Percentiles rank a stretch among this genome's conserved stretches.
Evolutionary conservation across 805 yeast species (phyloP).

Genomic region (Lachancea meyersii): DNA sequence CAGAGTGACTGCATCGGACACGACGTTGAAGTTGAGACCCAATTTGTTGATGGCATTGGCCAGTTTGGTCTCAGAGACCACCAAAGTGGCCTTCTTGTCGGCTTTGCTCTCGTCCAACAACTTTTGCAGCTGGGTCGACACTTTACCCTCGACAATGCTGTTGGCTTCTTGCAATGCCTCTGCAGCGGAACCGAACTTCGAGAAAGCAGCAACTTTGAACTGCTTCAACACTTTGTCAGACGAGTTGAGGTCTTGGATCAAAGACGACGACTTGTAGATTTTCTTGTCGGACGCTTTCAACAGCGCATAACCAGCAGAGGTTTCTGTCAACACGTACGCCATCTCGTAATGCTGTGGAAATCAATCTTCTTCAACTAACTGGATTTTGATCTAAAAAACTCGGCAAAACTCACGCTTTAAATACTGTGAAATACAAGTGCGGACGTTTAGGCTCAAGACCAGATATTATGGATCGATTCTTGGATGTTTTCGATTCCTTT

Average conservation of each 20-base stretch:
- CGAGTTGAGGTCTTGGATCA: slow-evolving; percentile 70
- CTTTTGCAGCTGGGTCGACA: slow-evolving; percentile 72
- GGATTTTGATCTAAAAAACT: background rate
- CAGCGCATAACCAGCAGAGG: slow-evolving; percentile 98
- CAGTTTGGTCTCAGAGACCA: slow-evolving; percentile 91
- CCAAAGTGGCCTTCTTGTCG: slow-evolving; percentile 78
- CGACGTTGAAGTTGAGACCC: slow-evolving; percentile 79
- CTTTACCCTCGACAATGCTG: slow-evolving; percentile 88
- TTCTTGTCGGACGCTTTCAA: slow-evolving; percentile 97
- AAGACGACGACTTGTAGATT: slow-evolving; percentile 74
- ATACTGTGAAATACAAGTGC: background rate
- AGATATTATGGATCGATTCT: background rate
- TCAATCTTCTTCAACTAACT: slow-evolving; percentile 2
- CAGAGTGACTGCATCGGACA: slow-evolving; percentile 90
- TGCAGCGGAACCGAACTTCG: slow-evolving; percentile 91
- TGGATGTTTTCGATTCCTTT: background rate
- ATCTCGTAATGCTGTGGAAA: slow-evolving; percentile 31
- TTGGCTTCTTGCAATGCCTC: slow-evolving; percentile 94
- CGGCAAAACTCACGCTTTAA: background rate
- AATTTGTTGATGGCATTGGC: slow-evolving; percentile 95
- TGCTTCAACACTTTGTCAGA: slow-evolving; percentile 83
- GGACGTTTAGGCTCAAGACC: background rate
- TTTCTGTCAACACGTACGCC: slow-evolving; percentile 92
- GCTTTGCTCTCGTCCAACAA: slow-evolving; percentile 69
- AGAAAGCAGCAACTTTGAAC: slow-evolving; percentile 91